phyloP scores from a whole-genome alignment of 805 yeast genomes.

The Wickerhamiella azymoides region DNA sequence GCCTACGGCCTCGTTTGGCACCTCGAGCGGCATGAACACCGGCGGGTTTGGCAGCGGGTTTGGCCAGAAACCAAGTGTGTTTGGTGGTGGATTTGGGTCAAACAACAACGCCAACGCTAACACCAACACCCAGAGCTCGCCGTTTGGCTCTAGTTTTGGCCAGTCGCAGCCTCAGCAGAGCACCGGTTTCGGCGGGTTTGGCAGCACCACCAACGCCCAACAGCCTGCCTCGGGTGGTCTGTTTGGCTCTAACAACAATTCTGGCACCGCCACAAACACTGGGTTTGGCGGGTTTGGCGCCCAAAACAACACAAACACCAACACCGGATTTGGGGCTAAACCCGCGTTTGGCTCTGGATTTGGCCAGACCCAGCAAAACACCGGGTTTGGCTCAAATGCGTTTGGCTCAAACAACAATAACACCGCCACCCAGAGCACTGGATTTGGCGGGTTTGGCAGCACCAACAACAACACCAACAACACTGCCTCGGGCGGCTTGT shows the following conservation, averaged over 20 bases:
- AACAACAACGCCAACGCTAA: slow-evolving; percentile 6
- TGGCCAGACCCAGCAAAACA: slow-evolving; percentile 10
- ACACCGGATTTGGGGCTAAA: not conserved
- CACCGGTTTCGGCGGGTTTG: slow-evolving; percentile 2
- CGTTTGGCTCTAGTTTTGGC: not conserved
- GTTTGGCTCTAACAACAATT: slow-evolving; percentile 15
- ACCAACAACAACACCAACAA: slow-evolving; percentile 7
- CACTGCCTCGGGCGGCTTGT: slow-evolving; percentile 13
- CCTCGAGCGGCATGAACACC: not conserved
- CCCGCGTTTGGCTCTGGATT: not conserved
- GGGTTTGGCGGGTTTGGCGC: not conserved
- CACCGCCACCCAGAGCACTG: not conserved
- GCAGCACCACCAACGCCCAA: slow-evolving; percentile 5
- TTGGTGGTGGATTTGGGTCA: not conserved
- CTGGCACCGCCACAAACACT: slow-evolving; percentile 32
- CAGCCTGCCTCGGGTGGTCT: slow-evolving; percentile 3
- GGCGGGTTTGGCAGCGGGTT: slow-evolving; percentile 1
- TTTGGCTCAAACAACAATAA: slow-evolving; percentile 18
- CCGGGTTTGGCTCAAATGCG: slow-evolving; percentile 10
- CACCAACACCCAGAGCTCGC: not conserved
- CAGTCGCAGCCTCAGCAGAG: not conserved
- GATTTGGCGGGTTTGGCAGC: slow-evolving; percentile 8
- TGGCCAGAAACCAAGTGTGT: too few species aligned
- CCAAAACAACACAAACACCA: slow-evolving; percentile 5
- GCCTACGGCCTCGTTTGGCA: slow-evolving; percentile 5